Conservation (phyloP, 805 yeast genomes). For the Myxozyma vanderwaltii region DNA sequence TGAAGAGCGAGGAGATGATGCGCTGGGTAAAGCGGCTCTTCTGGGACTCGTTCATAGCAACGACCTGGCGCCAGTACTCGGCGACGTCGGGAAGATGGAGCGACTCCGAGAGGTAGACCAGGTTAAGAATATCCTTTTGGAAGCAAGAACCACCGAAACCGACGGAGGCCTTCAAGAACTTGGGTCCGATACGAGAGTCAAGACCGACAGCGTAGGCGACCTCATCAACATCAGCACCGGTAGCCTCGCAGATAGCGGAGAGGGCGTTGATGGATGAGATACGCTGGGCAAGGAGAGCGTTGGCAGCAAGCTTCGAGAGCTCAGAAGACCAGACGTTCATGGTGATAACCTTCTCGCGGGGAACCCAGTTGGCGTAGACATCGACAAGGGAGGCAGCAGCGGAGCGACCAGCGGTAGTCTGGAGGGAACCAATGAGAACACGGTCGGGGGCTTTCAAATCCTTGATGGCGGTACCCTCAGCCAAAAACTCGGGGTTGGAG, state of each 20-base stretch:
- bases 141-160: constrained; percentile 42
- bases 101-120: constrained; percentile 40
- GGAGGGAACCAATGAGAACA: constrained; percentile 40
- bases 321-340: constrained; percentile 42
- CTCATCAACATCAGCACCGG: constrained; percentile 42
- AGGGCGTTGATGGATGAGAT: constrained; percentile 42
- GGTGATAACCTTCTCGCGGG: constrained; percentile 38
- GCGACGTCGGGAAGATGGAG: constrained; percentile 41
- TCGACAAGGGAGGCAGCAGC: constrained; percentile 41
- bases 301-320: constrained; percentile 41
- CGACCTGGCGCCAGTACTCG: constrained; percentile 39
- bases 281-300: constrained; percentile 41
- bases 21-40: constrained; percentile 39
- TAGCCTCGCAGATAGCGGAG: constrained; percentile 41
- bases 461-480: constrained; percentile 40
- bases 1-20: constrained; percentile 38
- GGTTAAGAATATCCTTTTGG: constrained; percentile 41
- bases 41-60: constrained; percentile 42
- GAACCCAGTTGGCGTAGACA: constrained; percentile 40
- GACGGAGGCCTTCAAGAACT: constrained; percentile 40
- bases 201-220: constrained; percentile 41
- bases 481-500: constrained; percentile 41
- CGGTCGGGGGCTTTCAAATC: constrained; percentile 40
- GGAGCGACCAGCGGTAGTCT: constrained; percentile 35
- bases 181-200: constrained; percentile 40